phyloP scores from a whole-genome alignment of 805 yeast genomes.

The Hanseniaspora thailandica region DNA sequence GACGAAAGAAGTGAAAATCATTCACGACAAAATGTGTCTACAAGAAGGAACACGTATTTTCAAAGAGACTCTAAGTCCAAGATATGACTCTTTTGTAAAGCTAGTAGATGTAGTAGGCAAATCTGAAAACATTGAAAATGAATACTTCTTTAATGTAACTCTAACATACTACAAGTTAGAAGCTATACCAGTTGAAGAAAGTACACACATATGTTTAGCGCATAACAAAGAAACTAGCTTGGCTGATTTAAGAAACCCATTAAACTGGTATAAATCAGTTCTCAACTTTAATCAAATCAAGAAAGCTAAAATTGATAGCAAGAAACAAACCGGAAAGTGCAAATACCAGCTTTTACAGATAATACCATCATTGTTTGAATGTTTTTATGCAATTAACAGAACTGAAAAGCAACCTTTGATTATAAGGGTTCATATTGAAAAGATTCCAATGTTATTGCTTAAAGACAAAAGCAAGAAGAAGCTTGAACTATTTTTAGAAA shows the following conservation, averaged over 20 bases:
- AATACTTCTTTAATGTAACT: slow-evolving; percentile 28
- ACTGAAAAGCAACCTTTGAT: slow-evolving; percentile 23
- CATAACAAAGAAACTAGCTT: slow-evolving; percentile 28
- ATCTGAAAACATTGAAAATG: slow-evolving; percentile 20
- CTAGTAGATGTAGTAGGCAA: slow-evolving; percentile 31
- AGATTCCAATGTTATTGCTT: slow-evolving; percentile 35
- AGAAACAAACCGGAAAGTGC: not conserved
- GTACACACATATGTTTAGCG: slow-evolving; percentile 31
- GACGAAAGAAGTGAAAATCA: slow-evolving; percentile 35
- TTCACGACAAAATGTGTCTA: slow-evolving; percentile 45
- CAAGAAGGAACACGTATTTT: slow-evolving; percentile 51
- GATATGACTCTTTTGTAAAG: slow-evolving; percentile 50
- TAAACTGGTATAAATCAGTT: not conserved
- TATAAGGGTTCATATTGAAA: slow-evolving; percentile 37
- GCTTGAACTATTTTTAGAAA: slow-evolving; percentile 67
- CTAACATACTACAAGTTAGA: slow-evolving; percentile 31
- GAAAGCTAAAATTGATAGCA: not conserved
- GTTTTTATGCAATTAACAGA: slow-evolving; percentile 19
- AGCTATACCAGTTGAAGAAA: slow-evolving; percentile 21
- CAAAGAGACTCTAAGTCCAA: slow-evolving; percentile 59
- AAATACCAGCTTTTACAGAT: slow-evolving; percentile 25
- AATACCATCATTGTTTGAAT: slow-evolving; percentile 26
- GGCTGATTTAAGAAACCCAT: slow-evolving; percentile 20
- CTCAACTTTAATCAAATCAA: not conserved
- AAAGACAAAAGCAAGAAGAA: slow-evolving; percentile 44